Conservation (phyloP, 1,139 yeast species). For the Lodderomyces pseudojiufengensis region DNA sequence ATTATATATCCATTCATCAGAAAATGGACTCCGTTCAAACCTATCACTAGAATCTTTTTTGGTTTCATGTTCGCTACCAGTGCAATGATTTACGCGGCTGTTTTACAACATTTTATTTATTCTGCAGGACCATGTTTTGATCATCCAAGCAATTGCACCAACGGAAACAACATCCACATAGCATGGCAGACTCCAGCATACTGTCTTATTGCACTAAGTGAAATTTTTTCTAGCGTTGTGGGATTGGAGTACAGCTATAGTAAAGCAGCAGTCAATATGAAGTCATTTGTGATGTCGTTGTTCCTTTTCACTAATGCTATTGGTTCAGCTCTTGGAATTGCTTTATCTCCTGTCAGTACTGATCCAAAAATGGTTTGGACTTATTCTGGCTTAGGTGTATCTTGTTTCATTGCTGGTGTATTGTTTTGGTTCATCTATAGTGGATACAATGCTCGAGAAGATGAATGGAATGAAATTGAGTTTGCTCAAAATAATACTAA, state of each 20-base stretch:
- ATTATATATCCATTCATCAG: slow-evolving; percentile 54
- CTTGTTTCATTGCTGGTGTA: slow-evolving; percentile 58
- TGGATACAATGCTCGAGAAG: slow-evolving; percentile 56
- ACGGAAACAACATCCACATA: slow-evolving; percentile 46
- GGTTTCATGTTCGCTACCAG: slow-evolving; percentile 73
- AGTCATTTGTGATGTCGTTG: slow-evolving; percentile 61
- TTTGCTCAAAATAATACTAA: slow-evolving; percentile 20
- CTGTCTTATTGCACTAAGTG: slow-evolving; percentile 57
- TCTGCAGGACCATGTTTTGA: slow-evolving; percentile 74
- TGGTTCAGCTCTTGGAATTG: slow-evolving; percentile 73
- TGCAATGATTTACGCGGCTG: slow-evolving; percentile 79
- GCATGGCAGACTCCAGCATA: slow-evolving; percentile 66
- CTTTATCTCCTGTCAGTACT: slow-evolving; percentile 59
- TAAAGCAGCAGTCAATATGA: slow-evolving; percentile 64
- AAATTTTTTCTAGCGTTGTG: slow-evolving; percentile 62
- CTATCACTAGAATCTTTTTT: slow-evolving; percentile 68
- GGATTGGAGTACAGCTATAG: slow-evolving; percentile 71
- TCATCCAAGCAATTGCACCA: slow-evolving; percentile 49
- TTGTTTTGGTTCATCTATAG: slow-evolving; percentile 61
- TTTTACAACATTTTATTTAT: slow-evolving; percentile 73
- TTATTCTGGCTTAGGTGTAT: slow-evolving; percentile 58
- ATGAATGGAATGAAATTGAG: slow-evolving; percentile 57
- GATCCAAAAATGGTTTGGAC: slow-evolving; percentile 71
- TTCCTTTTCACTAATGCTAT: slow-evolving; percentile 60
- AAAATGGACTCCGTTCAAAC: slow-evolving; percentile 54